phyloP scores from a whole-genome alignment of 2,329 filamentous ascomycete genomes.

The Rhynchosporium graminicola region DNA sequence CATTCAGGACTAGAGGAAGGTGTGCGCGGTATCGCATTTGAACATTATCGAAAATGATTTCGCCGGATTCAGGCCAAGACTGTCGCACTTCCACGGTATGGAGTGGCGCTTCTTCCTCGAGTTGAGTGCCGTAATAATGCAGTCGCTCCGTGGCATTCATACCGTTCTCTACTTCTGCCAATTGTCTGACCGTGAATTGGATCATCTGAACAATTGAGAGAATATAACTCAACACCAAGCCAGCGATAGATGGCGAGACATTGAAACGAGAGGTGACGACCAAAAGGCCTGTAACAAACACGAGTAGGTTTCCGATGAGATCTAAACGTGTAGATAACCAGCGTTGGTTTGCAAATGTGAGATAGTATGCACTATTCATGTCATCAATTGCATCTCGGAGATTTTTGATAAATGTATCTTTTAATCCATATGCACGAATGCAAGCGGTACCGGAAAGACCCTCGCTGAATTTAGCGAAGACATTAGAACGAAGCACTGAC shows the following conservation, averaged over 20 bases:
- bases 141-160: slow-evolving; percentile 97
- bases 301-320: slow-evolving; percentile 77
- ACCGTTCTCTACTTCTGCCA: slow-evolving; percentile 94
- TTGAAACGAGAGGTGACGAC: slow-evolving; percentile 89
- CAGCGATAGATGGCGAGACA: slow-evolving; percentile 80
- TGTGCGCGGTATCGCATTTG: slow-evolving; percentile 76
- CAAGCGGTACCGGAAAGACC: slow-evolving; percentile 80
- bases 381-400: slow-evolving; percentile 77
- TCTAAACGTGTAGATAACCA: slow-evolving; percentile 90
- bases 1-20: slow-evolving; percentile 71
- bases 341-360: slow-evolving; percentile 93
- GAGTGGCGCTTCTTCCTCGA: slow-evolving; percentile 87
- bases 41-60: slow-evolving; percentile 74
- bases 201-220: slow-evolving; percentile 92
- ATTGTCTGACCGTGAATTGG: slow-evolving; percentile 89
- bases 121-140: slow-evolving; percentile 81
- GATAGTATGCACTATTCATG: slow-evolving; percentile 92
- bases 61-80: slow-evolving; percentile 83
- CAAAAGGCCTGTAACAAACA: slow-evolving; percentile 85
- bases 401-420: slow-evolving; percentile 70
- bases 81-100: slow-evolving; percentile 72
- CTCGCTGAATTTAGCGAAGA: slow-evolving; percentile 91
- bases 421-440: slow-evolving; percentile 86
- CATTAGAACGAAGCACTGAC: slow-evolving; percentile 78
- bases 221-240: slow-evolving; percentile 90